Evolutionary conservation across 148 eudicot species (phyloP), one percentile per base, ranked within the genome.

Genomic region (Rhododendron williamsianum): DNA sequence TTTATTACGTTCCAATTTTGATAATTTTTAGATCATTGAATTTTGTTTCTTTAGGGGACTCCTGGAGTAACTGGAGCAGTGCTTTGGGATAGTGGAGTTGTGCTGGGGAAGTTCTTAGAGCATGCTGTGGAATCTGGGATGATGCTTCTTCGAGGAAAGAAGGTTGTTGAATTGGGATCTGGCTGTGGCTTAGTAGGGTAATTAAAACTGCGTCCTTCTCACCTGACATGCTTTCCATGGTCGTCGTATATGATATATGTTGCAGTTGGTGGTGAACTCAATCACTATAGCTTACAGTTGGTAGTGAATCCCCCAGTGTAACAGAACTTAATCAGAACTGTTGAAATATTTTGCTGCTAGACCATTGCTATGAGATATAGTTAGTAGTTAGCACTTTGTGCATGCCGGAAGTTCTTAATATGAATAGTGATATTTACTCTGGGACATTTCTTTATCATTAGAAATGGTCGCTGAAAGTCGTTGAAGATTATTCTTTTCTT

Each of bases 111-210:
- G 90, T 95, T 96, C 92, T 85, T 96, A 85, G 99, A 96, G 88
- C 95, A 96, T 91, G 94, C 99, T 63, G 93, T 91, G 87, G 98
- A 94, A 89, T 86, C 94, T 51, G 89, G 90, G 71, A 46, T 41
- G 46, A 86, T 95, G 74, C 67, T 76, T 87, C 89, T 96, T 88
- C 97, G 91, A 76, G 95, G 94, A n/a, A 96, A 94, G 91, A 96
- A 93, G 60, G 96, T 91, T 86, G 90, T 95, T 80, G 99, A 96
- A 89, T 87, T 96, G 90, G 99, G 99, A 72, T 91, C 98, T 76
- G 99, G 99, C 86, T 95, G 98, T 85, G 98, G 99, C 87, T 88
- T 96, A 88, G 98, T 92, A 33, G 99, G 98, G 98, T 96, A 93
- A 83, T 84, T 78, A 72, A 71, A 15, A 7, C 78, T 56, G 21